Conservation (phyloP, 2,329 filamentous ascomycete species). For the Colletotrichum gigasporum region DNA sequence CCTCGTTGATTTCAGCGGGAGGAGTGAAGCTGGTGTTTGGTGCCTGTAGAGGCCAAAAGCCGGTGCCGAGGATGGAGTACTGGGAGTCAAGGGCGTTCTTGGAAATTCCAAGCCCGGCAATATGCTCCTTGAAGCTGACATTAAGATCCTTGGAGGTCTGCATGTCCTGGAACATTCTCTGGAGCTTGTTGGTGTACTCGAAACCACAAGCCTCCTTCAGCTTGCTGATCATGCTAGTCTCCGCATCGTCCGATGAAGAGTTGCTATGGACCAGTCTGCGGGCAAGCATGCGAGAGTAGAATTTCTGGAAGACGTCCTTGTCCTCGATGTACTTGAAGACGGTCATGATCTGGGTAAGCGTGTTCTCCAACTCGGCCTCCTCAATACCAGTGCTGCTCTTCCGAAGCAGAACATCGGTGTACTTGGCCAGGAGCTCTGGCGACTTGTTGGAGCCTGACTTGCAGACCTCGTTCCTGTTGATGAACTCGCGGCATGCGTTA, state of each 20-base stretch:
- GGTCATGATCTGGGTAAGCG: constrained; percentile 94
- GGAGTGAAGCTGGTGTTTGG: constrained; percentile 90
- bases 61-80: constrained; percentile 93
- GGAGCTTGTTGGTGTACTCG: constrained; percentile 98
- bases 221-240: constrained; percentile 99
- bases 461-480: constrained; percentile 97
- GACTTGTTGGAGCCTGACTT: constrained; percentile 93
- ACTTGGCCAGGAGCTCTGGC: constrained; percentile 93
- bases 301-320: constrained; percentile 99
- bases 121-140: constrained; percentile 83
- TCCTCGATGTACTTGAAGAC: constrained; percentile 99
- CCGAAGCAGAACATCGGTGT: constrained; percentile 90
- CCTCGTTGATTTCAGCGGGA: constrained; percentile 83
- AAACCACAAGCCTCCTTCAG: constrained; percentile 98
- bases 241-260: constrained; percentile 95
- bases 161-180: constrained; percentile 99
- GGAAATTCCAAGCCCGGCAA: constrained; percentile 69
- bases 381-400: constrained; percentile 94
- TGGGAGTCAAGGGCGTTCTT: constrained; percentile 83
- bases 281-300: constrained; percentile 96
- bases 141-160: constrained; percentile 99
- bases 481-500: constrained; percentile 97
- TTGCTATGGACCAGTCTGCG: constrained; percentile 94
- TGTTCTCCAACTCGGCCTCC: constrained; percentile 91
- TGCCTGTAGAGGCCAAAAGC: constrained; percentile 93